Evolutionary conservation across 2,329 filamentous ascomycete species (phyloP).

Genomic region (Epicoccum nigrum): DNA sequence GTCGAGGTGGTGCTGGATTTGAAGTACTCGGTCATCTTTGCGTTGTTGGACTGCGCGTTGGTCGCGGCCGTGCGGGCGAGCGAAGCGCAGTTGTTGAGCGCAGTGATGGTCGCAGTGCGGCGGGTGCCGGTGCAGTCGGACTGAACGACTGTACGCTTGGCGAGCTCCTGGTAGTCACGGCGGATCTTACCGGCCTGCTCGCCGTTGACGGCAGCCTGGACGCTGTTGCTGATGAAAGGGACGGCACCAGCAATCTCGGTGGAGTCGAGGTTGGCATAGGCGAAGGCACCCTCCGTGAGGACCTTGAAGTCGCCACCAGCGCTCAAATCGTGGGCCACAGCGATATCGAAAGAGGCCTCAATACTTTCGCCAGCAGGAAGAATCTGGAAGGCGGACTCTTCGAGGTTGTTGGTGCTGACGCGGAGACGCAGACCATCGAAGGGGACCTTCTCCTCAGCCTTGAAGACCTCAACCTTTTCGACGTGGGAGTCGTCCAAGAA

Average conservation of each 20-base stretch:
- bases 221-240: constrained; percentile 62
- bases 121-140: constrained; percentile 60
- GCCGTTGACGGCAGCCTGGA: constrained; percentile 63
- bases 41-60: constrained; percentile 57
- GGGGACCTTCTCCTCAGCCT: constrained; percentile 54
- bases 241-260: constrained; percentile 57
- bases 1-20: constrained; percentile 58
- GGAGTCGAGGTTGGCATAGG: constrained; percentile 58
- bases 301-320: constrained; percentile 60
- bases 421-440: constrained; percentile 61
- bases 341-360: constrained; percentile 60
- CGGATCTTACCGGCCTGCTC: constrained; percentile 57
- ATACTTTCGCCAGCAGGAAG: constrained; percentile 56
- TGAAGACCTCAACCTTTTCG: constrained; percentile 60
- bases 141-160: constrained; percentile 60
- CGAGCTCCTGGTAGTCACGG: constrained; percentile 51
- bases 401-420: constrained; percentile 53
- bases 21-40: constrained; percentile 66
- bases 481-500: constrained; percentile 58
- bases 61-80: constrained; percentile 59
- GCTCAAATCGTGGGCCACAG: constrained; percentile 59
- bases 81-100: constrained; percentile 59
- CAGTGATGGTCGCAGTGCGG: constrained; percentile 53
- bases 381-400: constrained; percentile 57
- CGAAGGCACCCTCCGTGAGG: constrained; percentile 61